These are phyloP conservation scores for Podila epicladia DNA, from an alignment of 192 early-diverging fungal species.

Conservation along the genomic window DNA sequence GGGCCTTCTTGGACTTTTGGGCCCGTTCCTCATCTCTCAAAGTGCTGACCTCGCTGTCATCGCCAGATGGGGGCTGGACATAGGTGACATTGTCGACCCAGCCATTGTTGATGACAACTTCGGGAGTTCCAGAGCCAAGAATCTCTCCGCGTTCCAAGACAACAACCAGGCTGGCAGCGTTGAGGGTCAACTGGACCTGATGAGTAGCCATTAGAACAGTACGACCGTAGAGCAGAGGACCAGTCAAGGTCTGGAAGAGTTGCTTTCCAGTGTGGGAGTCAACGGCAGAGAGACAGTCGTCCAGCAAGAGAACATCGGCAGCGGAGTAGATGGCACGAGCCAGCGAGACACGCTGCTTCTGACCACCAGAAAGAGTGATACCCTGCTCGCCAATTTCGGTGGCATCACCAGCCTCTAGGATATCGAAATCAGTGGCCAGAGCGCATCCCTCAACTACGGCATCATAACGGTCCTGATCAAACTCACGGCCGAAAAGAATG, in stretches of 20 bases:
- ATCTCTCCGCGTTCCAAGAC: slow-evolving; percentile 70
- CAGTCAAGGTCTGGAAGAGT: slow-evolving; percentile 74
- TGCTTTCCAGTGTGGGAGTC: slow-evolving; percentile 95
- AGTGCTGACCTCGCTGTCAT: slow-evolving; percentile 43
- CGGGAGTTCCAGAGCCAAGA: slow-evolving; percentile 57
- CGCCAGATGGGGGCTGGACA: slow-evolving; percentile 9
- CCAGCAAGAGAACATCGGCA: slow-evolving; percentile 74
- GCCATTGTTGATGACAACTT: slow-evolving; percentile 52
- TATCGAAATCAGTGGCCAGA: slow-evolving; percentile 86
- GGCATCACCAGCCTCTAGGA: slow-evolving; percentile 85
- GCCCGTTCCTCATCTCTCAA: slow-evolving; percentile 52
- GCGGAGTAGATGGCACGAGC: slow-evolving; percentile 87
- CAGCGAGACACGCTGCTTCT: slow-evolving; percentile 85
- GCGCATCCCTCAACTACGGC: slow-evolving; percentile 87
- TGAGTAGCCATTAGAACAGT: slow-evolving; percentile 87
- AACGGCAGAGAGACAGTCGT: slow-evolving; percentile 94
- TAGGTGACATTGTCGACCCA: slow-evolving; percentile 55
- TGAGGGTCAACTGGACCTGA: slow-evolving; percentile 74
- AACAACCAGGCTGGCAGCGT: slow-evolving; percentile 63
- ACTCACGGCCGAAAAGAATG: slow-evolving; percentile 82
- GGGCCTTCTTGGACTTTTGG: slow-evolving; percentile 41
- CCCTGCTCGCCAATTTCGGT: slow-evolving; percentile 96
- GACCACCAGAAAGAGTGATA: slow-evolving; percentile 86
- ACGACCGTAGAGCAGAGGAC: too few relatives aligned
- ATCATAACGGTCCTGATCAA: slow-evolving; percentile 80